Evolutionary conservation across 2,329 filamentous ascomycete species (phyloP).

Genomic region (Ophiocordyceps camponoti-saundersi): DNA sequence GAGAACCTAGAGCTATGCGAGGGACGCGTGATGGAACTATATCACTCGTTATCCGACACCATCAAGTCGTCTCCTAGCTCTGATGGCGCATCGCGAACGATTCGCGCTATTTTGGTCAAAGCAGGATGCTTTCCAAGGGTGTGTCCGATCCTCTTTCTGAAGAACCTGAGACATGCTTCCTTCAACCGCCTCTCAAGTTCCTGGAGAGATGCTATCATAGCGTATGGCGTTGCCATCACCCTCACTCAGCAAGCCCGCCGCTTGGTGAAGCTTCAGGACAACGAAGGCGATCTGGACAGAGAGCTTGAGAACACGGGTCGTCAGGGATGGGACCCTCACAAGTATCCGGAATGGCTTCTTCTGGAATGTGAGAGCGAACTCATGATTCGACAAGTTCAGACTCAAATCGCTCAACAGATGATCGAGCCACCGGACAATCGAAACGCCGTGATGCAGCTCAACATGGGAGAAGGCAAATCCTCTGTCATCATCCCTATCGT

Average conservation of each 20-base stretch:
- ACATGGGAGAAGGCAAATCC: constrained; percentile 58
- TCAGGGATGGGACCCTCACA: constrained; percentile 31
- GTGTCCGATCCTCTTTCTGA: background rate
- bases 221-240: constrained; percentile 22
- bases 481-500: constrained; percentile 54
- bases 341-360: constrained; percentile 42
- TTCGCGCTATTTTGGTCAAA: background rate
- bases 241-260: constrained; percentile 24
- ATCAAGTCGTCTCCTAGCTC: background rate
- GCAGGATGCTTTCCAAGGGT: background rate
- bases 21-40: background rate
- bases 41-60: background rate
- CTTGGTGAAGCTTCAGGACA: constrained; percentile 10
- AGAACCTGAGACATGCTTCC: background rate
- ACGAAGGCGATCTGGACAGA: background rate
- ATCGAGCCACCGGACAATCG: constrained; percentile 12
- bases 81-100: background rate
- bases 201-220: constrained; percentile 19
- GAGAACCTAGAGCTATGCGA: background rate
- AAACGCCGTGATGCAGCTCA: constrained; percentile 41
- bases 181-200: constrained; percentile 5
- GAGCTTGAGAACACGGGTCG: constrained; percentile 36
- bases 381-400: constrained; percentile 41
- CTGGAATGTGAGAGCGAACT: constrained; percentile 48
- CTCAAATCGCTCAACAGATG: constrained; percentile 40